Conservation (phyloP, 192 early-diverging fungal genomes). For the Funneliformis geosporum region DNA sequence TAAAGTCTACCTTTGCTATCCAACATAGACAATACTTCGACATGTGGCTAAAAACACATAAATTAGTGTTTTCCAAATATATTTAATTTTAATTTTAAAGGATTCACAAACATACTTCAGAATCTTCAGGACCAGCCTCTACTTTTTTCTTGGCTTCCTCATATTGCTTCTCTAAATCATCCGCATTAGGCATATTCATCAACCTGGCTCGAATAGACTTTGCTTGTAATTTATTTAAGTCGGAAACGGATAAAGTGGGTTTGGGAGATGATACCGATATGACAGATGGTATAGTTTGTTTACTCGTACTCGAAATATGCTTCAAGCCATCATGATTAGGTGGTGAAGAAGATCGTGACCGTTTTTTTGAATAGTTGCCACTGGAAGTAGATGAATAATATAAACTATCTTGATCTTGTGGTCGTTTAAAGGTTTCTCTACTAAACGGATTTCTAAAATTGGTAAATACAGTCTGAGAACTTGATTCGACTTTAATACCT, state of each 20-base stretch:
- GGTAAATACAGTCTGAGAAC: not conserved
- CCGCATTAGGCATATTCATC: conserved; percentile 60
- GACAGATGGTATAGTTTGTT: not conserved
- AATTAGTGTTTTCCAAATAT: not conserved
- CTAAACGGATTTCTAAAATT: conserved; percentile 1
- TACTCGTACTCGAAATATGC: not conserved
- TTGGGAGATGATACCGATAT: not conserved
- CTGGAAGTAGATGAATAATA: not conserved
- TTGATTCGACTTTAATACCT: not conserved
- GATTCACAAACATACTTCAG: not conserved
- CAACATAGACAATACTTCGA: conserved; percentile 51
- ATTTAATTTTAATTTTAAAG: not conserved
- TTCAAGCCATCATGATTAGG: not conserved
- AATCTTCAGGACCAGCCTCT: conserved; percentile 27
- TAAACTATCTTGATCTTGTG: not conserved
- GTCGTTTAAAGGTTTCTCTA: conserved; percentile 4
- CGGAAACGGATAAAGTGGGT: conserved; percentile 52
- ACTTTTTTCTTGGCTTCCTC: conserved; percentile 57
- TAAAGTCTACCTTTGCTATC: conserved; percentile 61
- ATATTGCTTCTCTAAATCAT: conserved; percentile 71
- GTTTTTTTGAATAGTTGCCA: not conserved
- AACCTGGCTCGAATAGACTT: conserved; percentile 80
- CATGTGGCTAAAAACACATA: not conserved
- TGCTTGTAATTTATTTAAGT: conserved; percentile 86
- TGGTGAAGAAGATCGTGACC: not conserved